Evolutionary conservation across 202 grass and related monocot genomes (phyloP).

Genomic region (Panicum virgatum): DNA sequence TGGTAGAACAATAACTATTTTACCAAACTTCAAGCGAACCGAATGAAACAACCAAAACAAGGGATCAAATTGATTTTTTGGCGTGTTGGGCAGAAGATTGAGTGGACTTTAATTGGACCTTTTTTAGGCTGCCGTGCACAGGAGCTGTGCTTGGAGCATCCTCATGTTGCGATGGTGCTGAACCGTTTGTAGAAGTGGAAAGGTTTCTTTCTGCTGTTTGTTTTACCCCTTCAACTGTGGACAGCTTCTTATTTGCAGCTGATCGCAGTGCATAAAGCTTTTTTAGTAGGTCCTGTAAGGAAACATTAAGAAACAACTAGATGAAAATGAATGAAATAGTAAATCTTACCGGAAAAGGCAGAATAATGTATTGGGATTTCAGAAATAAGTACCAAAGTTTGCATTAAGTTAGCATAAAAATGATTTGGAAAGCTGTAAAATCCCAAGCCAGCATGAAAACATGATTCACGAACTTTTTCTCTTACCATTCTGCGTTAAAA

Average conservation of each 20-base stretch:
- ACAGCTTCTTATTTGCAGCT: conserved; percentile 30
- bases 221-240: conserved; percentile 18
- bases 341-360: neutral
- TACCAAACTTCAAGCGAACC: conserved; percentile 69
- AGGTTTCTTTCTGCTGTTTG: conserved; percentile 33
- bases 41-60: conserved; percentile 82
- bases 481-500: neutral
- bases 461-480: neutral
- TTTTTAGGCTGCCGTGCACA: conserved; percentile 30
- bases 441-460: neutral
- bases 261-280: conserved; percentile 34
- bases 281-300: conserved; percentile 29
- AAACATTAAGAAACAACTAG: conserved; percentile 13
- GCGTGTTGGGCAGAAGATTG: conserved; percentile 37
- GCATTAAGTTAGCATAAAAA: neutral
- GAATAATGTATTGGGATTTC: neutral
- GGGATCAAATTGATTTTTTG: conserved; percentile 49
- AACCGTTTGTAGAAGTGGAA: neutral
- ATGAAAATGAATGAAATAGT: neutral
- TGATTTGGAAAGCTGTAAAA: neutral
- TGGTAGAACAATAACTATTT: conserved; percentile 61
- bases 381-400: neutral
- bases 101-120: conserved; percentile 41
- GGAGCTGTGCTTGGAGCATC: conserved; percentile 24
- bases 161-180: conserved; percentile 14